Percentiles rank a stretch among this genome's conserved stretches.
Evolutionary conservation across 371 early-diverging fungal species (phyloP).

Genomic region (Mortierella sp.): DNA sequence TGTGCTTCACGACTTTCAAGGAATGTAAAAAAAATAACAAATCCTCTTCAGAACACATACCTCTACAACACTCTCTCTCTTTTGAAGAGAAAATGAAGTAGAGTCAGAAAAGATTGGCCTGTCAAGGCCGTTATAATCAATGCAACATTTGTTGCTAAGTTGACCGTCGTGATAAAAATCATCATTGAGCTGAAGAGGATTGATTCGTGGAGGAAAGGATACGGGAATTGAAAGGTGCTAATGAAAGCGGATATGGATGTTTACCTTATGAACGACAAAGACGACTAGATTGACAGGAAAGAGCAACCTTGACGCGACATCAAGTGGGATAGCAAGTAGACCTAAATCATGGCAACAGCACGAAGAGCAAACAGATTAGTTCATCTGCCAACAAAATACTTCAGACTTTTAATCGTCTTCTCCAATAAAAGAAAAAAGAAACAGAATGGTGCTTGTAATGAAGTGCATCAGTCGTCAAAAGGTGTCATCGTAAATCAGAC

Average conservation of each 20-base stretch:
- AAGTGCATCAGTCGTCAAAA: conserved; percentile 58
- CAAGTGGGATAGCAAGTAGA: background rate
- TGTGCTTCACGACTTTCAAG: background rate
- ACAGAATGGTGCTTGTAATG: conserved; percentile 14
- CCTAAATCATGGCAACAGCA: background rate
- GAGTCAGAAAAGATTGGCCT: conserved; percentile 58
- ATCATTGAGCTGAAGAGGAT: conserved; percentile 38
- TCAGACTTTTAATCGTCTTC: too few species aligned
- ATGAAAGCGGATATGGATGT: background rate
- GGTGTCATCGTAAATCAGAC: conserved; percentile 59
- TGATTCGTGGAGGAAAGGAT: background rate
- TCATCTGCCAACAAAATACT: background rate
- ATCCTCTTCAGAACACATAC: background rate
- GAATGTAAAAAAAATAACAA: background rate
- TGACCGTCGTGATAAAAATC: conserved; percentile 62
- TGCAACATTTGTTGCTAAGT: conserved; percentile 55
- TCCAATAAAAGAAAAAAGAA: background rate
- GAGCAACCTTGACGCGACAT: background rate
- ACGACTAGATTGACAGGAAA: background rate
- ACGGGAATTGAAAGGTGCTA: background rate
- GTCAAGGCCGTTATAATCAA: conserved; percentile 62
- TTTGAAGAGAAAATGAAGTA: background rate
- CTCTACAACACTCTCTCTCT: background rate
- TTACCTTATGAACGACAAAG: conserved; percentile 18
- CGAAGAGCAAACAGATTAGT: conserved; percentile 10